Evolutionary conservation across 768 basidiomycete species (phyloP).

Genomic region (Russula compacta): DNA sequence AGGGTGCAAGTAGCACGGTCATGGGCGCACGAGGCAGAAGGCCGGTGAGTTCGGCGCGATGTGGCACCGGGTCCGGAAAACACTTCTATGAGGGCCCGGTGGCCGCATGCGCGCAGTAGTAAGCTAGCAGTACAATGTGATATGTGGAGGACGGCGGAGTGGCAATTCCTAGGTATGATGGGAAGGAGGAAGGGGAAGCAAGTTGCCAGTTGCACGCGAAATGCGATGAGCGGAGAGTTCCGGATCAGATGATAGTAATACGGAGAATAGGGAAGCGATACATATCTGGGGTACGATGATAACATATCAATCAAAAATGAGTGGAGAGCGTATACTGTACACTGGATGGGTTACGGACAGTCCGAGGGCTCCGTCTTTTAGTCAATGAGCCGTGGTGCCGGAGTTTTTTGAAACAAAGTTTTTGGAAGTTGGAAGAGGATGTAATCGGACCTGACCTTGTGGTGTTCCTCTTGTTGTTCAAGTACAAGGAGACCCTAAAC

Average conservation of each 20-base stretch:
- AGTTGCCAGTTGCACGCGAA: not conserved
- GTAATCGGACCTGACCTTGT: not conserved
- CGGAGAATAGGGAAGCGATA: not conserved
- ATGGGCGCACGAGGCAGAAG: not conserved
- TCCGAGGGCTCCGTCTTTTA: not conserved
- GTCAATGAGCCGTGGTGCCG: not conserved
- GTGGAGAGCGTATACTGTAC: too few relatives aligned
- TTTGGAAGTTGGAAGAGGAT: not conserved
- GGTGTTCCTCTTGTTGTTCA: not conserved
- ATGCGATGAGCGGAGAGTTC: not conserved
- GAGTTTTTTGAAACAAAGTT: not conserved
- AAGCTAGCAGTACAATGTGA: not conserved
- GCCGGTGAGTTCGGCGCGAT: not conserved
- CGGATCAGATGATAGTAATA: not conserved
- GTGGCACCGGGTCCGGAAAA: not conserved
- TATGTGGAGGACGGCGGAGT: not conserved
- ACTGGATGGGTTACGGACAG: not conserved
- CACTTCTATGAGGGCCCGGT: not conserved
- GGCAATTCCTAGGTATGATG: not conserved
- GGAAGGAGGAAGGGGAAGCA: not conserved
- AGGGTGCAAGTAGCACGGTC: not conserved
- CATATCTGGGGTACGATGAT: not conserved
- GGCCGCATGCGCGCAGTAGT: not conserved
- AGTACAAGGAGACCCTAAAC: conserved; percentile 15
- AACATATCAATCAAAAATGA: too few relatives aligned